phyloP scores from a whole-genome alignment of 169 alveolate species.

The Cryptosporidium xiaoi region DNA sequence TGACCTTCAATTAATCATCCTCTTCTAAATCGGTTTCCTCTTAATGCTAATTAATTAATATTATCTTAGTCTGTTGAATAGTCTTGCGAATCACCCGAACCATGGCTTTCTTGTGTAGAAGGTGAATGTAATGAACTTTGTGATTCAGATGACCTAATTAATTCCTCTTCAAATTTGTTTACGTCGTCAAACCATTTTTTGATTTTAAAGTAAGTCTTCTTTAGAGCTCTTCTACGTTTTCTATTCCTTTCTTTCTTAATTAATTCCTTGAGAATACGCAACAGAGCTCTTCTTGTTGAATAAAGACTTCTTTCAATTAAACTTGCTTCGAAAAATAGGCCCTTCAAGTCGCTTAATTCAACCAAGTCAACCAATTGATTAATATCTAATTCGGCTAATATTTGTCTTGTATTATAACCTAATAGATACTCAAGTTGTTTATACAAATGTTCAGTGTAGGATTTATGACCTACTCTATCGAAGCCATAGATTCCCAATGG shows the following conservation, averaged over 20 bases:
- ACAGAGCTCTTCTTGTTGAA: constrained; percentile 3
- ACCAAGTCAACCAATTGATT: not conserved
- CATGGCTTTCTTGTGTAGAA: no score
- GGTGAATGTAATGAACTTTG: no score
- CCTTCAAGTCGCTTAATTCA: constrained; percentile 1
- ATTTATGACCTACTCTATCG: not conserved
- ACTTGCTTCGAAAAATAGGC: not conserved
- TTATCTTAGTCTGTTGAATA: no score
- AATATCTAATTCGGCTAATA: constrained; percentile 9
- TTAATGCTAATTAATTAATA: no score
- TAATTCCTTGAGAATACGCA: not conserved
- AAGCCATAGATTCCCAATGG: constrained; percentile 44
- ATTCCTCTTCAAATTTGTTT: no score
- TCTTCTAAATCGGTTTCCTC: no score
- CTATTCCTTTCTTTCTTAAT: not conserved
- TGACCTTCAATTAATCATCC: no score
- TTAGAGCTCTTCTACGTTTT: not conserved
- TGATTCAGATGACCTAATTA: no score
- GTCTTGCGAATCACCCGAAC: no score
- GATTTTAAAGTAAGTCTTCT: constrained; percentile 6
- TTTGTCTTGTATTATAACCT: not conserved
- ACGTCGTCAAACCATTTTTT: not conserved
- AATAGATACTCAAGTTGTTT: not conserved
- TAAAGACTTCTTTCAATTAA: constrained; percentile 10
- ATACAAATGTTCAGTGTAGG: not conserved